Evolutionary conservation across 208 protist genomes (phyloP).

Genomic region (Trypanosomatidae sp.): DNA sequence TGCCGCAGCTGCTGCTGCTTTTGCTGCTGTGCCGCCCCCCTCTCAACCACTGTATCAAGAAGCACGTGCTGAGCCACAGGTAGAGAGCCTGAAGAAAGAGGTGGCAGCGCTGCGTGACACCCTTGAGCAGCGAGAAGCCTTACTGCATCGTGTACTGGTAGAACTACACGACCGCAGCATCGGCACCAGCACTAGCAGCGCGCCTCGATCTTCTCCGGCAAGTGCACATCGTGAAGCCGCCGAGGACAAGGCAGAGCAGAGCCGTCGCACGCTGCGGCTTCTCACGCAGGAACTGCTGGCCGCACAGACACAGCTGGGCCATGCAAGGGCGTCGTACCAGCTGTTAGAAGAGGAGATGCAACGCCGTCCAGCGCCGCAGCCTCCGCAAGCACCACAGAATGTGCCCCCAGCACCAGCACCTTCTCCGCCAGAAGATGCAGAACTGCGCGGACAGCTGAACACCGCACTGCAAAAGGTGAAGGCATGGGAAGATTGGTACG

Average conservation of each 20-base stretch:
- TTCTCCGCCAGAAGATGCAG: too few relatives aligned
- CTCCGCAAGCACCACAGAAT: too few relatives aligned
- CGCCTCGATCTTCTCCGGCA: too few relatives aligned
- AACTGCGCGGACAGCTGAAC: too few relatives aligned
- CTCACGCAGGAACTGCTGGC: slow-evolving; percentile 19
- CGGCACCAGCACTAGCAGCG: not conserved
- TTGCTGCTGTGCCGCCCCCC: too few relatives aligned
- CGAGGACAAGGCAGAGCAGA: slow-evolving; percentile 1
- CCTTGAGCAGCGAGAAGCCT: slow-evolving; percentile 23
- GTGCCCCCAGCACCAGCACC: too few relatives aligned
- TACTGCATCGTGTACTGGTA: slow-evolving; percentile 27
- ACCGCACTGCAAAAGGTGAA: slow-evolving; percentile 41
- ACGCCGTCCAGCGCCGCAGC: too few relatives aligned
- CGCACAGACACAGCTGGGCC: slow-evolving; percentile 24
- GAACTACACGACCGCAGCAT: slow-evolving; percentile 15
- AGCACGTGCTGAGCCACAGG: too few relatives aligned
- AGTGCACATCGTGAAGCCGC: too few relatives aligned
- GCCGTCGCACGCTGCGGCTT: slow-evolving; percentile 19
- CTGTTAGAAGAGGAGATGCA: slow-evolving; percentile 13
- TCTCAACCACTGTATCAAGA: too few relatives aligned
- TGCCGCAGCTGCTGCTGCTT: too few relatives aligned
- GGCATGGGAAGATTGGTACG: slow-evolving; percentile 69
- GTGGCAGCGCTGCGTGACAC: slow-evolving; percentile 25
- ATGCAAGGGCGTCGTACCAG: slow-evolving; percentile 19
- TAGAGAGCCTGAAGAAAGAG: too few relatives aligned